Evolutionary conservation across 1,284 basidiomycete genomes (phyloP), one percentile per base, ranked within the genome.

Genomic region (Hortiboletus rubellus): DNA sequence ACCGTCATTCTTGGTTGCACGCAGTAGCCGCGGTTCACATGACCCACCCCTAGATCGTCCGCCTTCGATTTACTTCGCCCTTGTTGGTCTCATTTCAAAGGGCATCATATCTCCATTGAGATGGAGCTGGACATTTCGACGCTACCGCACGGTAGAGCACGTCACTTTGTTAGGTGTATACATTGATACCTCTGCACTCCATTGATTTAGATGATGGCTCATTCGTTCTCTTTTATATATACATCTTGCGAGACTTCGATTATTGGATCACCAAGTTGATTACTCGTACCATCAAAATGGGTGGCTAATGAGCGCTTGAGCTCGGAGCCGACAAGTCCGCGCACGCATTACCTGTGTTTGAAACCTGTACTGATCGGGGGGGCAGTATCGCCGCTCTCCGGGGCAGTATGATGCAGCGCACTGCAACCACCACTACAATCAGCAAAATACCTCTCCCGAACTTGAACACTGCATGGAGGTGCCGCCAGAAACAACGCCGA

Each of bases 81-180:
- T 54, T 17, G 0, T 52, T 50, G 31, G 30, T 54, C 52, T 50
- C 46, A 17, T 44, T 62, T 52, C 11, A n/a, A 50, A 44, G 49
- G 42, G 45, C 33, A 52, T 49, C 40, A 42, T 58, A 57, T 64
- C 61, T 55, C 56, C 56, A 55, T 52, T 43, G 24, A 49, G 52
- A 42, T 68, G 58, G 64, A 65, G 68, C 56, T 60, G 62, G 57
- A 47, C 54, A 54, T 52, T 55, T 57, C 38, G 17, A 33, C 50
- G 49, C 49, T 52, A 50, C 43, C 48, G 38, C 17, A 30, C 46
- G 11, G 50, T 41, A 49, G 24, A 54, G 50, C 56, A 38, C 40
- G 40, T 38, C 27, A 22, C 22, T 22, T 22, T 22, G 22, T 22
- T 22, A 22, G 22, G 22, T 22, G 22, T 55, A 52, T 54, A 48